These are phyloP conservation scores for Geranomyces variabilis DNA, from an alignment of 192 early-diverging fungal genomes.

Conservation along the genomic window DNA sequence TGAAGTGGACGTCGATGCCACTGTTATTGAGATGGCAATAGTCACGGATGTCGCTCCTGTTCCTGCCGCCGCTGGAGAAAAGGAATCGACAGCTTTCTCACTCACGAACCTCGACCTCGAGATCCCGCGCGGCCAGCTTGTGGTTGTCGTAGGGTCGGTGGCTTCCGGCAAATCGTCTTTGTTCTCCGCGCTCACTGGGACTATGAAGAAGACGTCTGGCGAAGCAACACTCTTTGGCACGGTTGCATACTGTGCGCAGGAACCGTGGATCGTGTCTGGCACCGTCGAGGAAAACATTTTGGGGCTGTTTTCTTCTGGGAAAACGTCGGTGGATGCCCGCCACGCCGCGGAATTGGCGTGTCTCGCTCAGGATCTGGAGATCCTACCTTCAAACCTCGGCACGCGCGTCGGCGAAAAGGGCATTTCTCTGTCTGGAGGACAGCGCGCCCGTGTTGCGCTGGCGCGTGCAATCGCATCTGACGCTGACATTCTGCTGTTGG, in stretches of 20 bases:
- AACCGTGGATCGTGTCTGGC: slow-evolving; percentile 32
- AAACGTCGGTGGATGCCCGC: neutral
- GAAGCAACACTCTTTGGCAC: slow-evolving; percentile 56
- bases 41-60: neutral
- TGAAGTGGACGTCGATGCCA: neutral
- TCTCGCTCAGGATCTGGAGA: slow-evolving; percentile 63
- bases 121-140: slow-evolving; percentile 48
- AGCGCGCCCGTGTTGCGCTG: slow-evolving; percentile 70
- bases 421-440: slow-evolving; percentile 71
- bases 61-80: neutral
- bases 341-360: neutral
- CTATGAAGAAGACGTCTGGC: slow-evolving; percentile 54
- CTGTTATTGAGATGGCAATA: neutral
- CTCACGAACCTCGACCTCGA: slow-evolving; percentile 52
- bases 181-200: slow-evolving; percentile 68
- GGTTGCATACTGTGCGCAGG: slow-evolving; percentile 61
- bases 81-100: neutral
- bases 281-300: slow-evolving; percentile 17
- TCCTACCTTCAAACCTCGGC: slow-evolving; percentile 59
- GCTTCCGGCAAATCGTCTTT: slow-evolving; percentile 72
- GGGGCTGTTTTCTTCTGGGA: slow-evolving; percentile 13
- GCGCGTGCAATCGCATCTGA: slow-evolving; percentile 69
- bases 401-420: slow-evolving; percentile 62
- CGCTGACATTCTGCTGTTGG: slow-evolving; percentile 49
- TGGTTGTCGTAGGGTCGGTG: slow-evolving; percentile 68